Evolutionary conservation across 2,329 filamentous ascomycete genomes (phyloP), one percentile per base, ranked within the genome.

Genomic region (Beauveria sp.): DNA sequence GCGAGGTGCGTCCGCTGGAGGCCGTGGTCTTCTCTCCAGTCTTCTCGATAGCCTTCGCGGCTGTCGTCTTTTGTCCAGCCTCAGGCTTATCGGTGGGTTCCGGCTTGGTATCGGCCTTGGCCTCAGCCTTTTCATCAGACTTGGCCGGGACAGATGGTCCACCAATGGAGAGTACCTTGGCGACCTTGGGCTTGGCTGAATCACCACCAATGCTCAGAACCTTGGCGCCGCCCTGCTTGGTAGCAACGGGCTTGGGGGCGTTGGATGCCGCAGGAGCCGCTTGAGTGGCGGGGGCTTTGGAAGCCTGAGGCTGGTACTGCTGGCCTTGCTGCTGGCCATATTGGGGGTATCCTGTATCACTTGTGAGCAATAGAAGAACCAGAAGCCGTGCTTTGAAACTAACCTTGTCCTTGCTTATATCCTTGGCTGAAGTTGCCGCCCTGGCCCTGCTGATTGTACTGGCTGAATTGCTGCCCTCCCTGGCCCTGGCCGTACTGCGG

Each of bases 21-120:
- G 67, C 67, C 22, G 71, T 64, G 59, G 84, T 66, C 66, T 75
- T 81, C 72, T 93, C 88, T 60, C 92, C 90, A 0, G 90, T 88
- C 82, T 96, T 96, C 71, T 96, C 91, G 65, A 97, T 91, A 10
- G 93, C 93, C 77, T 97, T 97, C 56, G 86, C 80, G 5, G 93
- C 93, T 2, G 88, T 80, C n/a, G 89, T 87, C 77, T 97, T 97
- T 64, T 92, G 82, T 34, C 91, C 90, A 30, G 88, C 88, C 66
- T 90, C 88, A 3, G 86, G 76, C 50, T 79, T 79, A 55, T 77
- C 71, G 8, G 74, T 73, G 72, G 77, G 75, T 38, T 80, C 79
- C 57, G 78, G 71, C 72, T 82, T 82, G 52, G 74, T 65, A 60
- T 85, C 80, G 54, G 81, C 77, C 67, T 81, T 78, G 46, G 78